These are phyloP conservation scores for Metschnikowia anglica DNA, from an alignment of 805 yeast genomes.

Conservation along the genomic window DNA sequence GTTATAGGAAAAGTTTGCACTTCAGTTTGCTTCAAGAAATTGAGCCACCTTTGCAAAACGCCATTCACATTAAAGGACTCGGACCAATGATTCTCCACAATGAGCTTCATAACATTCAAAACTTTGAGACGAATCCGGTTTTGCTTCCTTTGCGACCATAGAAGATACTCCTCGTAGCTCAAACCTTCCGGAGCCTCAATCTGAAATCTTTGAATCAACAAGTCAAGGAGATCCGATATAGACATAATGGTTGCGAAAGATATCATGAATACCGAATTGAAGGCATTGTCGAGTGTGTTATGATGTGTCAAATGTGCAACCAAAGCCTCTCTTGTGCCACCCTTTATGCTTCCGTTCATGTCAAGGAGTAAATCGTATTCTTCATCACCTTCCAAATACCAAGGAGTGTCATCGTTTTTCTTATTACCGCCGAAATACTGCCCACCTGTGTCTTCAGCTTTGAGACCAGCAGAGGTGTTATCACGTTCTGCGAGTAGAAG, in stretches of 20 bases:
- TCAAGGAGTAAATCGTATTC: constrained; percentile 59
- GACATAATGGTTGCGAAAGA: constrained; percentile 75
- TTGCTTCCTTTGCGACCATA: constrained; percentile 73
- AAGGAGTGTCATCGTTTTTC: constrained; percentile 50
- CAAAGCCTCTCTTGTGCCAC: constrained; percentile 78
- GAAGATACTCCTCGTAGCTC: constrained; percentile 73
- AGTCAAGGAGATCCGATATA: constrained; percentile 57
- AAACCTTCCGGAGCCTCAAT: constrained; percentile 84
- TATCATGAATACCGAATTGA: constrained; percentile 66
- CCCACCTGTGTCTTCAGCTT: constrained; percentile 37
- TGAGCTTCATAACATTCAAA: constrained; percentile 60
- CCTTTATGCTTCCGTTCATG: constrained; percentile 69
- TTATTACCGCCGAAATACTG: constrained; percentile 37
- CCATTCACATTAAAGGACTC: constrained; percentile 53
- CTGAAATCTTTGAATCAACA: constrained; percentile 63
- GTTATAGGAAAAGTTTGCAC: constrained; percentile 31
- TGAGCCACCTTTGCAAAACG: constrained; percentile 35
- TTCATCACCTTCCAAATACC: constrained; percentile 71
- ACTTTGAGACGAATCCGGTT: constrained; percentile 66
- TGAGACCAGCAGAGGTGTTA: constrained; percentile 38
- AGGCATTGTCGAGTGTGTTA: constrained; percentile 57
- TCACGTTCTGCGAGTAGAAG: constrained; percentile 49
- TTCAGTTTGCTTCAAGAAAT: constrained; percentile 25
- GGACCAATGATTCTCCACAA: constrained; percentile 72
- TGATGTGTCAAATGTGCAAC: constrained; percentile 81